Evolutionary conservation across 2,329 filamentous ascomycete species (phyloP).

Genomic region (Cytospora leucostoma): DNA sequence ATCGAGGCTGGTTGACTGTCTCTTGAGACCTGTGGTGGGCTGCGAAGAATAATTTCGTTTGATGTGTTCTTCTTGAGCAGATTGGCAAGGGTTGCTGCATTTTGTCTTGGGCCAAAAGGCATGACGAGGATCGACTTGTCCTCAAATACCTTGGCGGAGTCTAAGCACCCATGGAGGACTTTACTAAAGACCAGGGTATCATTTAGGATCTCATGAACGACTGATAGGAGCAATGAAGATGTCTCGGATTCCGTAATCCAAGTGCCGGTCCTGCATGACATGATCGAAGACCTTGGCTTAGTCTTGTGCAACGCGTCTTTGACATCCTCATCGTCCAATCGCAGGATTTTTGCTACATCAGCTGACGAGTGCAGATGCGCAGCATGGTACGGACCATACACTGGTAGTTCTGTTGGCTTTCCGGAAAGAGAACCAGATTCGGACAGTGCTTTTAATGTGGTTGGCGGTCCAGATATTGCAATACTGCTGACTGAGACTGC

Average conservation of each 20-base stretch:
- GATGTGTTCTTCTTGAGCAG: slow-evolving; percentile 45
- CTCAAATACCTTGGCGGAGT: slow-evolving; percentile 43
- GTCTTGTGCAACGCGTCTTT: slow-evolving; percentile 43
- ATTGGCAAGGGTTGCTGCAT: slow-evolving; percentile 48
- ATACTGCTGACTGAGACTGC: slow-evolving; percentile 51
- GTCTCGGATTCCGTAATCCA: slow-evolving; percentile 45
- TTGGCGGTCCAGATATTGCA: slow-evolving; percentile 57
- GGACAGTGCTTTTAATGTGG: slow-evolving; percentile 48
- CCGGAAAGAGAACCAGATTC: slow-evolving; percentile 42
- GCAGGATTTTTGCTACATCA: slow-evolving; percentile 49
- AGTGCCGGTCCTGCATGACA: slow-evolving; percentile 52
- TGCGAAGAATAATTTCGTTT: slow-evolving; percentile 45
- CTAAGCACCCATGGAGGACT: slow-evolving; percentile 50
- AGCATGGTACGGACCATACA: slow-evolving; percentile 60
- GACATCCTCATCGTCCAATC: slow-evolving; percentile 44
- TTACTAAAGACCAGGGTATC: slow-evolving; percentile 51
- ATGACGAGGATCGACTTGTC: slow-evolving; percentile 48
- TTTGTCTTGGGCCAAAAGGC: slow-evolving; percentile 53
- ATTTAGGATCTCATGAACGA: slow-evolving; percentile 52
- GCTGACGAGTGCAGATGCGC: slow-evolving; percentile 50
- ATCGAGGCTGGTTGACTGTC: slow-evolving; percentile 40
- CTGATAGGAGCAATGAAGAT: slow-evolving; percentile 43
- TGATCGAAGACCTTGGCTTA: slow-evolving; percentile 49
- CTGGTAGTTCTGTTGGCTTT: slow-evolving; percentile 51
- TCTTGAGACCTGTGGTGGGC: slow-evolving; percentile 39